phyloP scores from a whole-genome alignment of 192 early-diverging fungal genomes.

The Spizellomyces sp. region DNA sequence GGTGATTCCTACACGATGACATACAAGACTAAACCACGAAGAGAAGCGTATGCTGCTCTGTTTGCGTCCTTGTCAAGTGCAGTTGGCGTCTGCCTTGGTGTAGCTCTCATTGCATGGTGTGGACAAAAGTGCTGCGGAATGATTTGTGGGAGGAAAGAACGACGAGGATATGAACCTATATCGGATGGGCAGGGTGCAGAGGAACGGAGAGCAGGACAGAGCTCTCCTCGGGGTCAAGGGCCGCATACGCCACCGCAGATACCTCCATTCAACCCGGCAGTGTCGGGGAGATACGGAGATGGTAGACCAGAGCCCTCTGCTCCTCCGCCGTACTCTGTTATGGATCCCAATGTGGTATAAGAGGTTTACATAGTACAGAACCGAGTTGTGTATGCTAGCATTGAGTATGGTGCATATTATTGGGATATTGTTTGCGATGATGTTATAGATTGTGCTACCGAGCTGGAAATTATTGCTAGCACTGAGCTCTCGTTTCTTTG shows the following conservation, averaged over 20 bases:
- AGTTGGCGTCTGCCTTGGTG: neutral
- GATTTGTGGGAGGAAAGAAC: constrained; percentile 6
- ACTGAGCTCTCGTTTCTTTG: no score
- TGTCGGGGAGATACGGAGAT: neutral
- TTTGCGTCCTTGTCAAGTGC: constrained; percentile 15
- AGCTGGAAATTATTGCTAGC: no score
- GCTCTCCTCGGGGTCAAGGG: no score
- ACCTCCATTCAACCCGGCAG: neutral
- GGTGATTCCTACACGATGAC: constrained; percentile 16
- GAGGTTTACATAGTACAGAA: no score
- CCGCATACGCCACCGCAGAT: neutral
- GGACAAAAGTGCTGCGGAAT: constrained; percentile 14
- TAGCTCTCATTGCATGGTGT: constrained; percentile 13
- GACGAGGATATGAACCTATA: neutral
- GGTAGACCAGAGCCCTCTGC: neutral
- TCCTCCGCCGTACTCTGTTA: constrained; percentile 13
- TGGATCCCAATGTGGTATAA: constrained; percentile 3
- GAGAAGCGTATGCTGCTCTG: constrained; percentile 17
- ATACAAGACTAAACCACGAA: constrained; percentile 7
- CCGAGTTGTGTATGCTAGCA: no score
- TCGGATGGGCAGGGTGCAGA: neutral
- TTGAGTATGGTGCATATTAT: no score
- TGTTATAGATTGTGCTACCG: no score
- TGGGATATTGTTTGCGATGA: no score
- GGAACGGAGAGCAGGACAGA: no score